phyloP scores from a whole-genome alignment of 176 grass and related monocot species.

The Pharus latifolius region DNA sequence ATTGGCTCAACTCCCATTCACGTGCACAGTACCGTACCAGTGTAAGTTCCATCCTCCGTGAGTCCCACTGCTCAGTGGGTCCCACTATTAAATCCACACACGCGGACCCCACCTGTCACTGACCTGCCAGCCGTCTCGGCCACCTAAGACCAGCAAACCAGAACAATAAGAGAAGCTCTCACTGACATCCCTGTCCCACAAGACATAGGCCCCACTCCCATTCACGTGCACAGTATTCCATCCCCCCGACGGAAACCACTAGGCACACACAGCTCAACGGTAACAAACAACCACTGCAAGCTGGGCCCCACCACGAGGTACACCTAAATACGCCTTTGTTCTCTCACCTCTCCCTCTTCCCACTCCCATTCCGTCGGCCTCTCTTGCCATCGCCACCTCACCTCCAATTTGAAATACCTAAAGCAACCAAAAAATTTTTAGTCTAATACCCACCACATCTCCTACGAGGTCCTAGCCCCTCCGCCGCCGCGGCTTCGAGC shows the following conservation, averaged over 20 bases:
- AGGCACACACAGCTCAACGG: not conserved
- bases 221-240: not conserved
- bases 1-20: no score
- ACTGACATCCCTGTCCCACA: not conserved
- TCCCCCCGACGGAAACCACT: not conserved
- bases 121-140: not conserved
- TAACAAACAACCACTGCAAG: conserved; percentile 1
- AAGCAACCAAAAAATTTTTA: not conserved
- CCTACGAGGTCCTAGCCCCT: not conserved
- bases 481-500: not conserved
- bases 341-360: not conserved
- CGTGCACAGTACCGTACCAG: no score
- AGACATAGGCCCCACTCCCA: not conserved
- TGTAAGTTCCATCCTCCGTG: no score
- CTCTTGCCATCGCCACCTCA: not conserved
- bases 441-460: no score
- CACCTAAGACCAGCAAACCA: not conserved
- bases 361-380: not conserved
- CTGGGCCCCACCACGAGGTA: not conserved
- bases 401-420: not conserved
- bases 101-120: not conserved
- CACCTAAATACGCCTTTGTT: conserved; percentile 19
- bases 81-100: not conserved
- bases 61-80: not conserved
- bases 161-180: no score